Evolutionary conservation across 192 early-diverging fungal species (phyloP).

Genomic region (Podila horticola): DNA sequence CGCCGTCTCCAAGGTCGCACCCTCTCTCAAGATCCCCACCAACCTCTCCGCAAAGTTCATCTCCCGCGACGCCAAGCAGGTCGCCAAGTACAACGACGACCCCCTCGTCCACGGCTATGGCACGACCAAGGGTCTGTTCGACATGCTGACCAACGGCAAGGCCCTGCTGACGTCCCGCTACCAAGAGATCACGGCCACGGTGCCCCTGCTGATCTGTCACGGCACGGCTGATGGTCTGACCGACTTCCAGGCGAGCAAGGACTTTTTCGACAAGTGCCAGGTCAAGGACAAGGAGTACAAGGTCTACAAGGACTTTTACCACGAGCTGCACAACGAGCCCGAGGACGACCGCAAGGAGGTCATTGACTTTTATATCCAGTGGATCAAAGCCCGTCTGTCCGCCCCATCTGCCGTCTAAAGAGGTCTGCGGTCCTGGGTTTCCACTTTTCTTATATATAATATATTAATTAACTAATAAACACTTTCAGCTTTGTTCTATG

Average conservation of each 20-base stretch:
- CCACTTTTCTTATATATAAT: too few species aligned
- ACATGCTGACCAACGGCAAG: conserved; percentile 65
- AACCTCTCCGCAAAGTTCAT: conserved; percentile 58
- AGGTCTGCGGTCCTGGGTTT: too few species aligned
- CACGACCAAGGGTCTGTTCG: conserved; percentile 56
- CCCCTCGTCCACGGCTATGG: conserved; percentile 64
- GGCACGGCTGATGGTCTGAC: conserved; percentile 63
- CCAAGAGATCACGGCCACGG: conserved; percentile 46
- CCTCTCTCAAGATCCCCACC: conserved; percentile 55
- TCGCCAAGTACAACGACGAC: conserved; percentile 61
- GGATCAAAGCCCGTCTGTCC: conserved; percentile 37
- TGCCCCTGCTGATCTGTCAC: conserved; percentile 64
- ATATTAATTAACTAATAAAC: not conserved
- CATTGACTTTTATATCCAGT: conserved; percentile 55
- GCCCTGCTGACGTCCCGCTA: conserved; percentile 34
- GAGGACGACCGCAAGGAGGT: conserved; percentile 49
- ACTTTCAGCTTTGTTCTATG: not conserved
- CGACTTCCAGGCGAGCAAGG: conserved; percentile 47
- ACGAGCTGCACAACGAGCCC: conserved; percentile 54
- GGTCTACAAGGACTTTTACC: conserved; percentile 26
- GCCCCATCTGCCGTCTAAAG: not conserved
- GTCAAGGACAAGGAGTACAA: conserved; percentile 58
- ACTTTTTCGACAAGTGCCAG: conserved; percentile 48
- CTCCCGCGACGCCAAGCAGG: conserved; percentile 55
- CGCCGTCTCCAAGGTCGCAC: conserved; percentile 51